Conservation (phyloP, 2,329 filamentous ascomycete species). For the Aspergillus sp. region DNA sequence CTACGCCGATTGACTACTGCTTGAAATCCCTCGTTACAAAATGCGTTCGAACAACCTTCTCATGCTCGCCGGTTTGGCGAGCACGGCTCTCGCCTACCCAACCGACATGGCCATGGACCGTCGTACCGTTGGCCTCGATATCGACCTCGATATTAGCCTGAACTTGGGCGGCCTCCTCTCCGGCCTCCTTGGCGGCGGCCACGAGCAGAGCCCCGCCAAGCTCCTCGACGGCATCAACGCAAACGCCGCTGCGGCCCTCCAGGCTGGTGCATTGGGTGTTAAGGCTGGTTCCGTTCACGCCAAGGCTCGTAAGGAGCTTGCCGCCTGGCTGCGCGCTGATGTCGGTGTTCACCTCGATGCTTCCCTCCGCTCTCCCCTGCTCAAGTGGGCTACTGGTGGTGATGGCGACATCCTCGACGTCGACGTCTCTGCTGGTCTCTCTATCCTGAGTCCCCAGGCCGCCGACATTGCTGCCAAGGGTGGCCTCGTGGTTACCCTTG, state of each 20-base stretch:
- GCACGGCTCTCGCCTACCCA: conserved; percentile 26
- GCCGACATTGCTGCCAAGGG: conserved; percentile 30
- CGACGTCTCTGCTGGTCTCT: conserved; percentile 24
- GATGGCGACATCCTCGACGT: conserved; percentile 18
- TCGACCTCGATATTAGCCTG: conserved; percentile 10
- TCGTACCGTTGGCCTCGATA: conserved; percentile 18
- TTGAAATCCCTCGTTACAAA: conserved; percentile 12
- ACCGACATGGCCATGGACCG: conserved; percentile 19
- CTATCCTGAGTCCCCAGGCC: conserved; percentile 28
- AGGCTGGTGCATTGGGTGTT: conserved; percentile 30
- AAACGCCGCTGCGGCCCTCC: conserved; percentile 29
- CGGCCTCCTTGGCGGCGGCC: conserved; percentile 18
- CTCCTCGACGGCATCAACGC: conserved; percentile 25
- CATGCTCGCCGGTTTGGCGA: conserved; percentile 28
- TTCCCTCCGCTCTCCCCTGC: conserved; percentile 22
- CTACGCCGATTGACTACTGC: neutral
- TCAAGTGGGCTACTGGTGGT: conserved; percentile 27
- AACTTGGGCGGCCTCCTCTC: conserved; percentile 18
- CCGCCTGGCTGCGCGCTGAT: conserved; percentile 22
- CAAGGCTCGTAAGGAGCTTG: conserved; percentile 22
- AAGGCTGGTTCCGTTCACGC: conserved; percentile 21
- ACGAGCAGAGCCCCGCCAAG: conserved; percentile 10
- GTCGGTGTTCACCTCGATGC: conserved; percentile 16
- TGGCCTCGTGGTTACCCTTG: conserved; percentile 28
- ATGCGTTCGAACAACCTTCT: conserved; percentile 22